Conservation (phyloP, 225 moss, liverwort and hornwort species). For the Pleurozium schreberi region DNA sequence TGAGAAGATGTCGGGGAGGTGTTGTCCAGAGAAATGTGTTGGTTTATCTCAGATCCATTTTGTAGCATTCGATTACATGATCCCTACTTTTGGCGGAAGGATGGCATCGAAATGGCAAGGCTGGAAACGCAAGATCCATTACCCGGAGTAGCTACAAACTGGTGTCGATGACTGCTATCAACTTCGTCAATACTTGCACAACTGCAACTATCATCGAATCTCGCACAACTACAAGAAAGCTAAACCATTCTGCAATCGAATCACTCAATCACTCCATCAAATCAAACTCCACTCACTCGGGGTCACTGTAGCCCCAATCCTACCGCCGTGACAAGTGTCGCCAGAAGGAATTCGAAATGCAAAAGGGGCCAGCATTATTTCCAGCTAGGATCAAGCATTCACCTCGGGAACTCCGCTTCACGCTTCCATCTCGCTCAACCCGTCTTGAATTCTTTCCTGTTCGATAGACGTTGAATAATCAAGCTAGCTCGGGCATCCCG, state of each 20-base stretch:
- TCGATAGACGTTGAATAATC: neutral
- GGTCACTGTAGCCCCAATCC: neutral
- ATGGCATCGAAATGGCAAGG: neutral
- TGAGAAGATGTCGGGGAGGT: neutral
- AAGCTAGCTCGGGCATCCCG: neutral
- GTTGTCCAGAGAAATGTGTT: neutral
- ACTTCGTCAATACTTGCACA: neutral
- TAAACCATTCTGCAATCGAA: neutral
- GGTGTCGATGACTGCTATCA: neutral
- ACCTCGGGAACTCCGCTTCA: neutral
- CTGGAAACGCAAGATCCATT: neutral
- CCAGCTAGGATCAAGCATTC: neutral
- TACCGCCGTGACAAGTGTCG: neutral
- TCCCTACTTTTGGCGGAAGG: neutral
- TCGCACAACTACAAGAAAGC: neutral
- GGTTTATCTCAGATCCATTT: slow-evolving; percentile 9
- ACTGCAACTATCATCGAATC: neutral
- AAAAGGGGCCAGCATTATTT: neutral
- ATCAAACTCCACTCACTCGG: neutral
- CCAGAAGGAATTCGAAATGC: neutral
- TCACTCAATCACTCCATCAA: neutral
- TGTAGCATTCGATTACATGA: slow-evolving; percentile 10
- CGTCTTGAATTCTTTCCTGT: neutral
- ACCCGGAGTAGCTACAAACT: neutral
- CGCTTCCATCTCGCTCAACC: neutral